A percentile compares a stretch with the other conserved stretches of the same genome.
These are phyloP conservation scores for Trichoderma brevicompactum DNA, from an alignment of 2,329 filamentous ascomycete genomes.

Conservation along the genomic window DNA sequence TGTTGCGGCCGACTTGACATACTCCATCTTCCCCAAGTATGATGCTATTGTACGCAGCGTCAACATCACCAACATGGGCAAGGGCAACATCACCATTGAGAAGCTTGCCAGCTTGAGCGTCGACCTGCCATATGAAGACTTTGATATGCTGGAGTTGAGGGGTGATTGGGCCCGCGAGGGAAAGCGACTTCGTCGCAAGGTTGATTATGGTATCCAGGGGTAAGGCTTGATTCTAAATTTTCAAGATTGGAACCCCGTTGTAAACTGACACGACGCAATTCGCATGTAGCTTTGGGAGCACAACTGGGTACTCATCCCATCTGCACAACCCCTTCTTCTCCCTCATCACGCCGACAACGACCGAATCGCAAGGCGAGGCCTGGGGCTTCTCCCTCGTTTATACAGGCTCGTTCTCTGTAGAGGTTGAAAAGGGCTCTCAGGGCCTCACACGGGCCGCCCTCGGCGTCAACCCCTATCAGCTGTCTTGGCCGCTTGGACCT, in stretches of 20 bases:
- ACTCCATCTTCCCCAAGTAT: conserved; percentile 65
- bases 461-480: conserved; percentile 63
- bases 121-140: conserved; percentile 62
- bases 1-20: conserved; percentile 62
- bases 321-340: conserved; percentile 68
- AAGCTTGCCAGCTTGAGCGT: conserved; percentile 64
- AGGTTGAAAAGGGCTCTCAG: conserved; percentile 66
- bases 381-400: conserved; percentile 70
- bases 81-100: conserved; percentile 56
- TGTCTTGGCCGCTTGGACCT: conserved; percentile 60
- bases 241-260: too few relatives aligned
- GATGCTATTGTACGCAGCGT: conserved; percentile 66
- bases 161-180: conserved; percentile 68
- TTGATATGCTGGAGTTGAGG: conserved; percentile 64
- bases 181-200: conserved; percentile 56
- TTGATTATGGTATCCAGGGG: conserved; percentile 62
- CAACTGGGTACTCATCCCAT: conserved; percentile 65
- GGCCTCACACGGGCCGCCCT: conserved; percentile 63
- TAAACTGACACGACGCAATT: neutral
- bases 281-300: conserved; percentile 60
- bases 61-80: conserved; percentile 63
- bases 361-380: conserved; percentile 63
- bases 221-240: conserved; percentile 36
- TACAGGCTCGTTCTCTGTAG: conserved; percentile 64
- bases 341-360: conserved; percentile 59